Conservation (phyloP, 306 rosid species). For the Clitoria ternatea region DNA sequence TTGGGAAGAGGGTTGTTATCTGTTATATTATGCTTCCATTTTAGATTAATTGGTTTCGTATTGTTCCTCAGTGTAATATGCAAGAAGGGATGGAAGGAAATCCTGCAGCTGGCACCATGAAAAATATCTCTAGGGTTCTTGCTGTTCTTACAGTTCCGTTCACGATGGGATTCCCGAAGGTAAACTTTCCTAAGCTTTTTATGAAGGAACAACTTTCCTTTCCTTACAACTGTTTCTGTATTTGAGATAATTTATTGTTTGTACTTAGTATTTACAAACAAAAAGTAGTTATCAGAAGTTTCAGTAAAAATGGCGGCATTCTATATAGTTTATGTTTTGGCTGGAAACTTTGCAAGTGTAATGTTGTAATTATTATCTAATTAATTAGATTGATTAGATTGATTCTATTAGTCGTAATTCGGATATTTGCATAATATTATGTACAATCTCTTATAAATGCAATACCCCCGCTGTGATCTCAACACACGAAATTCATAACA, state of each 20-base stretch:
- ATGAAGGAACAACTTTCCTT: neutral
- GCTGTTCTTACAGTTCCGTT: constrained; percentile 90
- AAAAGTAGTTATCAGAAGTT: constrained; percentile 8
- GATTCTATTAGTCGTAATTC: no score
- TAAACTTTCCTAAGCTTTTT: constrained; percentile 26
- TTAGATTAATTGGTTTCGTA: neutral
- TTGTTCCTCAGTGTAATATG: constrained; percentile 60
- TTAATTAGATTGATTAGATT: no score
- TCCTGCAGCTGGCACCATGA: constrained; percentile 71
- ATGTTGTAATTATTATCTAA: neutral
- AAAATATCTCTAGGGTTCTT: constrained; percentile 72
- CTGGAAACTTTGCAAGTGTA: neutral
- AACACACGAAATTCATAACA: no score
- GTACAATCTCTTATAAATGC: no score
- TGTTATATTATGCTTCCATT: neutral
- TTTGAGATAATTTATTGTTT: neutral
- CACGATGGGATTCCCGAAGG: constrained; percentile 85
- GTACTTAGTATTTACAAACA: neutral
- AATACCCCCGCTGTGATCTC: no score
- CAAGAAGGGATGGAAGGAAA: constrained; percentile 98
- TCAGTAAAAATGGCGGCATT: constrained; percentile 2
- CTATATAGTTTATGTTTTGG: neutral
- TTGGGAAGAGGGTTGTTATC: neutral
- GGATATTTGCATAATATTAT: no score
- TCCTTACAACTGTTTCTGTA: constrained; percentile 7